phyloP scores from a whole-genome alignment of 2,329 filamentous ascomycete species.

The Graphium sp. region DNA sequence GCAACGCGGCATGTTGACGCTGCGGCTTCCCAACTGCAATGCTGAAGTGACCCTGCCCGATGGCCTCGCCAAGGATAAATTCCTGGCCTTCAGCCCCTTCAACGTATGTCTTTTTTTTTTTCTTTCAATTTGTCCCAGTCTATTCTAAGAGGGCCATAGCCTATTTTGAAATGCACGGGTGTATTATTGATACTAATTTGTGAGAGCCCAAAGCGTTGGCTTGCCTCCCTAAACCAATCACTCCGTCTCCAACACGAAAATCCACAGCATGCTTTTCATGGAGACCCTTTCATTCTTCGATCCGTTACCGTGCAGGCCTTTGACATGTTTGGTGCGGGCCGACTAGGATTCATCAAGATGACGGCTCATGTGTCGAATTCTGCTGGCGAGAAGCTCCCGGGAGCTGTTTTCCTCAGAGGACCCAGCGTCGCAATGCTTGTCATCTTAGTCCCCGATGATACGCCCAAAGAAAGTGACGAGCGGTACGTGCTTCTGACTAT shows the following conservation, averaged over 20 bases:
- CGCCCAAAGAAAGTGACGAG: slow-evolving; percentile 19
- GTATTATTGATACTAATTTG: not conserved
- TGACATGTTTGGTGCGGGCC: slow-evolving; percentile 28
- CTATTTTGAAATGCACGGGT: no score
- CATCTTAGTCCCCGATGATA: slow-evolving; percentile 35
- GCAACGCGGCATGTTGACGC: no score
- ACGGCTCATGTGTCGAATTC: slow-evolving; percentile 27
- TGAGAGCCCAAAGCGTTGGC: slow-evolving; percentile 17
- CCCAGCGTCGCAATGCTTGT: slow-evolving; percentile 45
- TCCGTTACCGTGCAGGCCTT: slow-evolving; percentile 33
- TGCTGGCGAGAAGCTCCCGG: slow-evolving; percentile 31
- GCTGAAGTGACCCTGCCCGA: slow-evolving; percentile 25
- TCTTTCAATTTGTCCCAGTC: not conserved
- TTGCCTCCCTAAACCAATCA: slow-evolving; percentile 25
- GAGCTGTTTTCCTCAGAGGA: slow-evolving; percentile 37
- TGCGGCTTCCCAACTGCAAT: no score
- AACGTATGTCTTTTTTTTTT: slow-evolving; percentile 17
- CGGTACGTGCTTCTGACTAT: slow-evolving; percentile 41
- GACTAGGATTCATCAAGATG: slow-evolving; percentile 41
- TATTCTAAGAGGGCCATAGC: no score
- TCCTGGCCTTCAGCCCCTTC: slow-evolving; percentile 31
- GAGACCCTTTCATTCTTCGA: slow-evolving; percentile 32
- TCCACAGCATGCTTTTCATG: slow-evolving; percentile 31
- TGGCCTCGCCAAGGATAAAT: slow-evolving; percentile 23
- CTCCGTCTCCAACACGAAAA: slow-evolving; percentile 23